These are phyloP conservation scores for Skeletonema tropicum DNA, from an alignment of 108 stramenopile species.

Conservation along the genomic window DNA sequence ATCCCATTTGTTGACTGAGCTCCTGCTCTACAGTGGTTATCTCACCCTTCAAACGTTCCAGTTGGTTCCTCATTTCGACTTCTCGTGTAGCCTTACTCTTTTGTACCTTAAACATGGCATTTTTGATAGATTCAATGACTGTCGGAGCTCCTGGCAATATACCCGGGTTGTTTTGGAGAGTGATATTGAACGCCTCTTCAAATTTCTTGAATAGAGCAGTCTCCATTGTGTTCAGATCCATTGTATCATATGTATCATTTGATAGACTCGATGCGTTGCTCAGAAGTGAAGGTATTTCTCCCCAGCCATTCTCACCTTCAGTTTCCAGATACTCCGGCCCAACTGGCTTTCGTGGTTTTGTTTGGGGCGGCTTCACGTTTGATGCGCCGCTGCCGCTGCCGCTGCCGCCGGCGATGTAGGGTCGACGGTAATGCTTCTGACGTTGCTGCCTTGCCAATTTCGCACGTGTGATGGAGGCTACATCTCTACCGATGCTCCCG, in stretches of 20 bases:
- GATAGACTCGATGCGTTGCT: slow-evolving; percentile 18
- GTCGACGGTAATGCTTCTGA: background rate
- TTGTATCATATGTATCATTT: slow-evolving; percentile 5
- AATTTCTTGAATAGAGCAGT: slow-evolving; percentile 31
- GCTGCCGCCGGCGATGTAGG: background rate
- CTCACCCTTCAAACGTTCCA: slow-evolving; percentile 23
- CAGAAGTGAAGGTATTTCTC: slow-evolving; percentile 29
- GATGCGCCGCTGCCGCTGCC: background rate
- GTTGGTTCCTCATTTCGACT: slow-evolving; percentile 27
- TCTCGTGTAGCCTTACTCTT: slow-evolving; percentile 23
- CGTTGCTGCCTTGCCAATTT: background rate
- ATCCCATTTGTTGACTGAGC: slow-evolving; percentile 40
- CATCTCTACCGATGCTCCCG: background rate
- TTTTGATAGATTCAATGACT: slow-evolving; percentile 33
- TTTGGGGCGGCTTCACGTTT: background rate
- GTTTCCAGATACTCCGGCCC: no score
- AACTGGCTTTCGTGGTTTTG: no score
- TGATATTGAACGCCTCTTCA: slow-evolving; percentile 39
- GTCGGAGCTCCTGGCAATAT: slow-evolving; percentile 34
- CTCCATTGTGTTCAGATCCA: slow-evolving; percentile 8
- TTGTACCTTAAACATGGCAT: slow-evolving; percentile 31
- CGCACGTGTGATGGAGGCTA: background rate
- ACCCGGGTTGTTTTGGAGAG: slow-evolving; percentile 38
- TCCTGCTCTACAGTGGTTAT: slow-evolving; percentile 23
- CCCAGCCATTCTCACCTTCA: slow-evolving; percentile 21